A percentile compares a stretch with the other conserved stretches of the same genome.
Conservation (phyloP, 768 basidiomycete species). For the Leccinum imitatum region DNA sequence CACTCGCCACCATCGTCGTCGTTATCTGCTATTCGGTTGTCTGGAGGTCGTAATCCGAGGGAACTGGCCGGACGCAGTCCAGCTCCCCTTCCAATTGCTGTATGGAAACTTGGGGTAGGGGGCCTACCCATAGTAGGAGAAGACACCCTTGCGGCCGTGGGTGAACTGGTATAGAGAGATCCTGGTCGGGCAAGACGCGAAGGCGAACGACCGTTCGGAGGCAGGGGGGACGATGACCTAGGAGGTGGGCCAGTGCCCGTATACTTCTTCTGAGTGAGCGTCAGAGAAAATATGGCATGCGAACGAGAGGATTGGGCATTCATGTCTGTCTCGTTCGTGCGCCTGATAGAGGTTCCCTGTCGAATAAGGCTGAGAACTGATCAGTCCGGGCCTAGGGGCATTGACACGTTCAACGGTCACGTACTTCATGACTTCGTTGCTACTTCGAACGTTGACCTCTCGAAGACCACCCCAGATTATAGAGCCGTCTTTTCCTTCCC, state of each 20-base stretch:
- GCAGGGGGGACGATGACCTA: conserved; percentile 75
- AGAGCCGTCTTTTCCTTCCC: conserved; percentile 95
- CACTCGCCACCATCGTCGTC: conserved; percentile 79
- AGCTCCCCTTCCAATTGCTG: conserved; percentile 69
- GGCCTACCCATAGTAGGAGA: conserved; percentile 81
- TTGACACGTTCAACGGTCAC: conserved; percentile 33
- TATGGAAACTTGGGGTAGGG: conserved; percentile 73
- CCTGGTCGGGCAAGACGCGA: conserved; percentile 84
- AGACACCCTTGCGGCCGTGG: conserved; percentile 46
- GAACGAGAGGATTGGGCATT: conserved; percentile 97
- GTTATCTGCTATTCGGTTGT: conserved; percentile 34
- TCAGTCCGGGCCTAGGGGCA: conserved; percentile 20
- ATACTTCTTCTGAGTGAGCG: conserved; percentile 87
- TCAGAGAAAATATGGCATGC: conserved; percentile 98
- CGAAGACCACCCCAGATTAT: conserved; percentile 97
- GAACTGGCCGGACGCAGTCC: conserved; percentile 76
- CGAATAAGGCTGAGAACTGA: conserved; percentile 67
- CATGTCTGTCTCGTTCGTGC: conserved; percentile 98
- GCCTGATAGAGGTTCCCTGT: conserved; percentile 84
- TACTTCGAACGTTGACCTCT: conserved; percentile 84
- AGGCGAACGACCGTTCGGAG: conserved; percentile 68
- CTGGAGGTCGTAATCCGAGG: conserved; percentile 64
- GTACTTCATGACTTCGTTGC: conserved; percentile 89
- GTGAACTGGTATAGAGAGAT: conserved; percentile 57
- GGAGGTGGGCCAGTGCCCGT: conserved; percentile 68